A percentile compares a stretch with the other conserved stretches of the same genome.
phyloP scores from a whole-genome alignment of 108 stramenopile species.

The Skeletonema tropicum region DNA sequence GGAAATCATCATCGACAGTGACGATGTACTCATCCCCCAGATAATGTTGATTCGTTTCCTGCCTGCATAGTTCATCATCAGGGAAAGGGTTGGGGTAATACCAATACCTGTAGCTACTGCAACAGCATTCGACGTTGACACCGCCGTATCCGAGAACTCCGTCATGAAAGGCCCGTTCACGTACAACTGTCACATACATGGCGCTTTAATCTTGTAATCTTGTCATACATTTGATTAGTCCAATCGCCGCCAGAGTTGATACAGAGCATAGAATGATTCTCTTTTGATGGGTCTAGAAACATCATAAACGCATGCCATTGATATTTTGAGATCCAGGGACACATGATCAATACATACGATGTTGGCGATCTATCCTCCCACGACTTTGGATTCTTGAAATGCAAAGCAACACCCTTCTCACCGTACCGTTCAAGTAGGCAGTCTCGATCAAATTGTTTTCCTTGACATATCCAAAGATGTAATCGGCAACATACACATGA shows the following conservation, averaged over 20 bases:
- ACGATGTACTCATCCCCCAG: neutral
- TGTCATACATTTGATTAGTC: neutral
- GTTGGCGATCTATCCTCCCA: no score
- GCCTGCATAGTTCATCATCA: neutral
- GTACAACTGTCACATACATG: neutral
- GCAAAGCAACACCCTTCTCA: no score
- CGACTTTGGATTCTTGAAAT: no score
- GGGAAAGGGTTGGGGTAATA: slow-evolving; percentile 18
- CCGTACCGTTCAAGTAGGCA: no score
- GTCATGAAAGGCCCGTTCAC: neutral
- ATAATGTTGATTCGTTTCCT: slow-evolving; percentile 10
- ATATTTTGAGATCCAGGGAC: no score
- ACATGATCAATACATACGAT: no score
- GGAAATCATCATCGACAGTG: no score
- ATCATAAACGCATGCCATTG: neutral
- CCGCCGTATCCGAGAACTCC: neutral
- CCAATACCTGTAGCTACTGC: slow-evolving; percentile 24
- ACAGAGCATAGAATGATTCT: neutral
- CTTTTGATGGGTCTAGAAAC: neutral
- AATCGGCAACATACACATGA: neutral
- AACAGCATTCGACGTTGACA: neutral
- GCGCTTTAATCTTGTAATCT: neutral
- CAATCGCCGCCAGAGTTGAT: neutral
- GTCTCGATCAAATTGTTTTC: neutral
- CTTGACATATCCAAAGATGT: neutral